Evolutionary conservation across 108 stramenopile species (phyloP).

Genomic region (Schizochytrium sp.): DNA sequence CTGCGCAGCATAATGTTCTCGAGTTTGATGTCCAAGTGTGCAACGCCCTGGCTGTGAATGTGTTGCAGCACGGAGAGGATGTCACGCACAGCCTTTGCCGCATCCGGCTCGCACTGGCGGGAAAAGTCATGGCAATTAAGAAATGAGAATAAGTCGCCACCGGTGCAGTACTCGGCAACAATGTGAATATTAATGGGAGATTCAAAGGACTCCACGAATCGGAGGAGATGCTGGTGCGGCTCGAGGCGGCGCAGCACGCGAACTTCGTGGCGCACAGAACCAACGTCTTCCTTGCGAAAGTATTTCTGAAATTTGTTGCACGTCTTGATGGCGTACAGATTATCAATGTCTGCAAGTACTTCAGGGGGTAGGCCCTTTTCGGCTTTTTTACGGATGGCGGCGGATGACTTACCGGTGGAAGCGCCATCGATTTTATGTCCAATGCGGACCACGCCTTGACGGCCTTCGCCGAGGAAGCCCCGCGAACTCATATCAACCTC

Average conservation of each 20-base stretch:
- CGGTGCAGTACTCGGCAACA: conserved; percentile 50
- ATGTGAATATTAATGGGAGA: conserved; percentile 62
- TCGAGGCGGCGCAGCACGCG: conserved; percentile 14
- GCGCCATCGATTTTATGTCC: background rate
- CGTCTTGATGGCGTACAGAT: conserved; percentile 38
- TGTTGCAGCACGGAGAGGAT: conserved; percentile 21
- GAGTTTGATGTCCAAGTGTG: conserved; percentile 41
- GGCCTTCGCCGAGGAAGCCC: conserved; percentile 39
- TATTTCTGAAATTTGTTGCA: conserved; percentile 58
- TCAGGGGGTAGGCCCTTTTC: background rate
- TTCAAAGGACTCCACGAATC: conserved; percentile 50
- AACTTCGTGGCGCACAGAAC: conserved; percentile 56
- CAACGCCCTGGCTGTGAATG: conserved; percentile 23
- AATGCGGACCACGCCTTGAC: conserved; percentile 52
- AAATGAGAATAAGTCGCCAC: conserved; percentile 58
- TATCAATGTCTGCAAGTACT: background rate
- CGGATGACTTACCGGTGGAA: background rate
- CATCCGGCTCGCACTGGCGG: background rate
- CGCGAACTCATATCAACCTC: conserved; percentile 19
- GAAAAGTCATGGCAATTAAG: conserved; percentile 56
- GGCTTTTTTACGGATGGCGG: background rate
- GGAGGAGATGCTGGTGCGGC: conserved; percentile 42
- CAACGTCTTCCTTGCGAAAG: conserved; percentile 53
- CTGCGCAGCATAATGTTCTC: conserved; percentile 51
- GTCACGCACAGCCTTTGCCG: conserved; percentile 9